Percentiles rank a stretch among this genome's conserved stretches.
These are phyloP conservation scores for Lipomyces kockii DNA, from an alignment of 805 yeast genomes.

Conservation along the genomic window DNA sequence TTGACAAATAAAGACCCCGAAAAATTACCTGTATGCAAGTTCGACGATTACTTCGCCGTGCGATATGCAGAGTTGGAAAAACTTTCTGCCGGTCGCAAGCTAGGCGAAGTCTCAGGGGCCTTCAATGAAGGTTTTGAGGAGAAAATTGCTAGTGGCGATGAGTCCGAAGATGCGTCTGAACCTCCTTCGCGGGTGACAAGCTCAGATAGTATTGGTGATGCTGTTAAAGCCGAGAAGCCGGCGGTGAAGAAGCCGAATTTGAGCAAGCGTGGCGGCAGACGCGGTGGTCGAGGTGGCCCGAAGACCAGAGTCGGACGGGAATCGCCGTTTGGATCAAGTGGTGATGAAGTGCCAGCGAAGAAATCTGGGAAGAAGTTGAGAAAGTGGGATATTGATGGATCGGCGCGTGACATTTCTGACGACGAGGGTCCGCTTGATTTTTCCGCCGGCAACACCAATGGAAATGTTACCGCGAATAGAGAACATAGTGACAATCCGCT, in stretches of 20 bases:
- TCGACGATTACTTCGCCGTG: conserved; percentile 43
- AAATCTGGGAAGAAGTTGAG: conserved; percentile 50
- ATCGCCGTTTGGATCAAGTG: conserved; percentile 1
- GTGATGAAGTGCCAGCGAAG: conserved; percentile 20
- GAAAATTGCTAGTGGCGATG: conserved; percentile 14
- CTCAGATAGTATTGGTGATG: neutral
- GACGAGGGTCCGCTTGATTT: conserved; percentile 58
- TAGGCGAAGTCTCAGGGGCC: conserved; percentile 7
- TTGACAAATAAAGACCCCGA: conserved; percentile 22
- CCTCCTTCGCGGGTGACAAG: neutral
- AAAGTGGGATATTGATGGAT: conserved; percentile 71
- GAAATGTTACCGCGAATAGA: conserved; percentile 38
- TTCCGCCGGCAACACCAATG: conserved; percentile 48
- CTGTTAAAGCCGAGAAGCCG: neutral
- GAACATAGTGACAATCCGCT: conserved; percentile 35
- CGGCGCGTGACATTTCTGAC: conserved; percentile 51
- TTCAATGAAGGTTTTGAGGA: conserved; percentile 3
- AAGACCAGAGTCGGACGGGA: neutral
- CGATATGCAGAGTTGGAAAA: conserved; percentile 42
- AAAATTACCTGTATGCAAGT: conserved; percentile 36
- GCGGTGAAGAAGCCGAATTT: conserved; percentile 7
- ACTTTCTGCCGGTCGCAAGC: conserved; percentile 9
- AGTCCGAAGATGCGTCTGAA: conserved; percentile 8
- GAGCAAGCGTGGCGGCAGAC: conserved; percentile 25
- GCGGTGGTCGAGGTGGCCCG: conserved; percentile 12